phyloP scores from a whole-genome alignment of 176 grass and related monocot species.

The Cenchrus purpureus region DNA sequence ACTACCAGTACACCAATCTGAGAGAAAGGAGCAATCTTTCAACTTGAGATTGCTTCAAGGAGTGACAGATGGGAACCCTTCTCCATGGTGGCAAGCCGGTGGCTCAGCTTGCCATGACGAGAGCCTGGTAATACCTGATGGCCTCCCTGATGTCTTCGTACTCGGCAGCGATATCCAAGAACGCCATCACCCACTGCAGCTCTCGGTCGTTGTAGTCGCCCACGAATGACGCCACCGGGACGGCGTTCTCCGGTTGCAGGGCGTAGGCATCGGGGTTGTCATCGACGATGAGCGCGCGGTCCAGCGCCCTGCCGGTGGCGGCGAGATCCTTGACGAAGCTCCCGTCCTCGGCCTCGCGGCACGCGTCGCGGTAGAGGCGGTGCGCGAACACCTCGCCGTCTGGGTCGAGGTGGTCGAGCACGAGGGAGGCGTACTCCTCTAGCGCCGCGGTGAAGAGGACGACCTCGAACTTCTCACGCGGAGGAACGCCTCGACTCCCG shows the following conservation, averaged over 20 bases:
- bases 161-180: slow-evolving; percentile 50
- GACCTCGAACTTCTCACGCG: slow-evolving; percentile 57
- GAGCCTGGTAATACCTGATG: slow-evolving; percentile 54
- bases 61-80: neutral
- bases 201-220: slow-evolving; percentile 63
- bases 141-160: slow-evolving; percentile 74
- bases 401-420: slow-evolving; percentile 77
- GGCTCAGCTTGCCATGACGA: slow-evolving; percentile 14
- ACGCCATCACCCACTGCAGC: slow-evolving; percentile 67
- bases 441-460: slow-evolving; percentile 86
- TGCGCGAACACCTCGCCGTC: slow-evolving; percentile 57
- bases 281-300: slow-evolving; percentile 74
- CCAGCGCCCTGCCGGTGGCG: slow-evolving; percentile 53
- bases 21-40: neutral
- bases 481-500: slow-evolving; percentile 74
- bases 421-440: slow-evolving; percentile 71
- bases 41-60: neutral
- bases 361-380: slow-evolving; percentile 78
- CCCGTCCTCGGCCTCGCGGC: slow-evolving; percentile 68
- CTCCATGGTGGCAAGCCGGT: neutral
- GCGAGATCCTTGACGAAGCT: slow-evolving; percentile 90
- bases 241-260: slow-evolving; percentile 76
- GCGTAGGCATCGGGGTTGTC: slow-evolving; percentile 89
- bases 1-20: neutral
- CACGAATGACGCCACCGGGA: slow-evolving; percentile 68